These are phyloP conservation scores for Thielaviopsis euricoi DNA, from an alignment of 2,329 filamentous ascomycete species.

Conservation along the genomic window DNA sequence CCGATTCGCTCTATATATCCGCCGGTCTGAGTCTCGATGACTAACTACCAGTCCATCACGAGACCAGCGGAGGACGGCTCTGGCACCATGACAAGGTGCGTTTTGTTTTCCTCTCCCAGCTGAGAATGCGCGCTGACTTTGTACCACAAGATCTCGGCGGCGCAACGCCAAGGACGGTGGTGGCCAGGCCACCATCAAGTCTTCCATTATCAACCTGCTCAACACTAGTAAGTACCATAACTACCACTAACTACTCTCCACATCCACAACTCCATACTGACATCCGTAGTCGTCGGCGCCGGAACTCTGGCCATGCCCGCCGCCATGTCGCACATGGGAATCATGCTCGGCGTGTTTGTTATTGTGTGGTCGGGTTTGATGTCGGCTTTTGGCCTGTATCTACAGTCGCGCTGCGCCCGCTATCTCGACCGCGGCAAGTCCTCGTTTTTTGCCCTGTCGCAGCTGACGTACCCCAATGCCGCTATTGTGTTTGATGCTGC, in stretches of 20 bases:
- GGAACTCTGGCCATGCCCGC: slow-evolving; percentile 92
- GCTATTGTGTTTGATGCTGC: slow-evolving; percentile 90
- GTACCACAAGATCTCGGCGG: slow-evolving; percentile 39
- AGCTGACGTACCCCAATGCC: slow-evolving; percentile 91
- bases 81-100: slow-evolving; percentile 34
- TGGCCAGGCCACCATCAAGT: slow-evolving; percentile 74
- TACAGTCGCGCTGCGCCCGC: slow-evolving; percentile 81
- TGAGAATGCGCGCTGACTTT: neutral
- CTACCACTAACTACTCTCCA: neutral
- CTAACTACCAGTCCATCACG: slow-evolving; percentile 36
- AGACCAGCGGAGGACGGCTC: slow-evolving; percentile 14
- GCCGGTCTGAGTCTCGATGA: slow-evolving; percentile 24
- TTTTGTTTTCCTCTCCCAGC: neutral
- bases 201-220: slow-evolving; percentile 85
- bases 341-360: slow-evolving; percentile 64
- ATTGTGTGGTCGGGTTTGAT: slow-evolving; percentile 85
- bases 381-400: slow-evolving; percentile 82
- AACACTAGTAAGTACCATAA: slow-evolving; percentile 61
- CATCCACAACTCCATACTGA: slow-evolving; percentile 11
- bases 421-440: slow-evolving; percentile 80
- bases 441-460: slow-evolving; percentile 92
- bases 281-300: slow-evolving; percentile 64
- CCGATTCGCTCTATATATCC: neutral
- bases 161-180: slow-evolving; percentile 57
- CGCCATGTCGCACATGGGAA: slow-evolving; percentile 89